A percentile compares a stretch with the other conserved stretches of the same genome.
Conservation (phyloP, 2,329 filamentous ascomycete genomes). For the Arthrobotrys iridis region DNA sequence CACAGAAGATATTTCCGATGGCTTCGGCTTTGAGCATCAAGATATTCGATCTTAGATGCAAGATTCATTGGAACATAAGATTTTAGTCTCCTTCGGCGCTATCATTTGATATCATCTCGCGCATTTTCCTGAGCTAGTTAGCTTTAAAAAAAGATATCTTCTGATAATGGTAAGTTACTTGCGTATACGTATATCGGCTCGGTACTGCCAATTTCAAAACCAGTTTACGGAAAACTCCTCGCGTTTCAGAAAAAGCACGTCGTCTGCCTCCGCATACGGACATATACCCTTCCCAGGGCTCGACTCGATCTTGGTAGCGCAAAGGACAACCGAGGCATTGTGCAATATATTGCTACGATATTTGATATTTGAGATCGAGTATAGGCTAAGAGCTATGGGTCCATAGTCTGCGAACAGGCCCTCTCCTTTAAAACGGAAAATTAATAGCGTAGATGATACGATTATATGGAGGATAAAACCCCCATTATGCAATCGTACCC, state of each 20-base stretch:
- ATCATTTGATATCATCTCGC: conserved; percentile 31
- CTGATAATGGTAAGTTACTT: conserved; percentile 20
- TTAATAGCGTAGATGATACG: conserved; percentile 34
- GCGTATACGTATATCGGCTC: conserved; percentile 20
- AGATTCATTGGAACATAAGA: conserved; percentile 2
- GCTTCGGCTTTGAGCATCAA: conserved; percentile 24
- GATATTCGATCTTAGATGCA: conserved; percentile 16
- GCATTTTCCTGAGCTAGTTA: neutral
- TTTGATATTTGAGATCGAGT: conserved; percentile 40
- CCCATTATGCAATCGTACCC: conserved; percentile 30
- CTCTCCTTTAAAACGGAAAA: conserved; percentile 35
- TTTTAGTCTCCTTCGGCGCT: neutral
- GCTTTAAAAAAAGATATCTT: conserved; percentile 4
- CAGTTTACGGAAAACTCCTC: conserved; percentile 51
- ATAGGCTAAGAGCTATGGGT: conserved; percentile 30
- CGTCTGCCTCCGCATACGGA: conserved; percentile 35
- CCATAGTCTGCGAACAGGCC: conserved; percentile 10
- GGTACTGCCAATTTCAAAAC: conserved; percentile 51
- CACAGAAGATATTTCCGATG: conserved; percentile 34
- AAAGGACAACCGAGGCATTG: conserved; percentile 43
- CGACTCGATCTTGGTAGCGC: conserved; percentile 30
- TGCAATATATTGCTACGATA: conserved; percentile 22
- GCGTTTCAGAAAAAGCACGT: conserved; percentile 46
- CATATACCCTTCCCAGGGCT: conserved; percentile 17
- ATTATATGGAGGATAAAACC: neutral